Base-by-base conservation (phyloP, 768 basidiomycete genomes). In the Mycena rosella region DNA sequence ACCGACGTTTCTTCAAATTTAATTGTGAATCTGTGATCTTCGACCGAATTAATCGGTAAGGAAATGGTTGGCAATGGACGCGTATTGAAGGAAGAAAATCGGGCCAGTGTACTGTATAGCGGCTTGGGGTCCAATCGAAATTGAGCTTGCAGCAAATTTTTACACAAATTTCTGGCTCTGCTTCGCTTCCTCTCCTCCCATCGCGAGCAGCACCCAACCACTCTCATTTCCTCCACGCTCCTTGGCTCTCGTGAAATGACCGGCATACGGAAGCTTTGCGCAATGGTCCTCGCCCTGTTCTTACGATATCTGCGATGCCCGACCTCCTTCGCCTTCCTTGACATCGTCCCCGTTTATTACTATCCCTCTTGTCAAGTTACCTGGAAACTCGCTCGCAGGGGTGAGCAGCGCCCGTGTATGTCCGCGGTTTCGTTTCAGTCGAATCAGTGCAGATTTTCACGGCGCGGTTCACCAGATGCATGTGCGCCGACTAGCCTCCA, bases 401-500 rank as follows among this genome's bases (percentile, higher is more conserved):
- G 57, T 75, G 5, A 72, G 62, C 20, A 47, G 72, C 15, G 27
- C 67, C 2, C 67, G 68, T 56, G 69, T 71, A 47, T 24, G 72
- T 49, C 22, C 13, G 36, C n/a, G n/a, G n/a, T 5, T 55, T 38
- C 15, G 17, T 20, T 34, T 9, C 13, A 22, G 10, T n/a, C 8
- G 14, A 53, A 20, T 9, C 27, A 20, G 20, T 32, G 38, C 24
- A 20, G 24, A 34, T 13, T 42, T 32, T n/a, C 44, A 2, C 26
- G 11, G 38, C 22, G 47, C 10, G 89, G 72, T 85, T 56, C 78
- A 89, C 56, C 89, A 90, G 74, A 89, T 87, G 75, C 85, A 88
- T 73, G 84, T 87, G 47, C 90, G 88, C 71, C 86, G 91, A 42
- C 81, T 87, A 36, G 86, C 88, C 17, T 81, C 79, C 44, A 89